Conservation (phyloP, 495 filamentous ascomycete genomes). For the Penicillium chermesinum region DNA sequence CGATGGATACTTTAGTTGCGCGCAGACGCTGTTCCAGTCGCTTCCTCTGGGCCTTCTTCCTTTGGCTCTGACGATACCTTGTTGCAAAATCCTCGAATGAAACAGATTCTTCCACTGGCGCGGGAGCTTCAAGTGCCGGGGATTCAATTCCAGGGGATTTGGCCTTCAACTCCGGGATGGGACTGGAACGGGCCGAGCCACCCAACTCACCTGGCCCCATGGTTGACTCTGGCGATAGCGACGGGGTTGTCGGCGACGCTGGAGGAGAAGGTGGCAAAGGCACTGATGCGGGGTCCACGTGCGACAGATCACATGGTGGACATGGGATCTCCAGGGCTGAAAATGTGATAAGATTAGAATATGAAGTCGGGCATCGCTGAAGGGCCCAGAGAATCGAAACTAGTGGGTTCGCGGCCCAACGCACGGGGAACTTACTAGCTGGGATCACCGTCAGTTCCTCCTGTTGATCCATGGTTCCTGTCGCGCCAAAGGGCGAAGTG, state of each 20-base stretch:
- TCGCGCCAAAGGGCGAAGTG: constrained; percentile 14
- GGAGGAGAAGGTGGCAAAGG: constrained; percentile 25
- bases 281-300: constrained; percentile 19
- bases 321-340: too few species aligned
- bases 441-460: constrained; percentile 29
- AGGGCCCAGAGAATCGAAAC: too few species aligned
- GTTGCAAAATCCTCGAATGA: constrained; percentile 43
- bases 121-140: constrained; percentile 1
- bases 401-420: background rate
- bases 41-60: constrained; percentile 38
- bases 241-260: constrained; percentile 15
- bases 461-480: constrained; percentile 35
- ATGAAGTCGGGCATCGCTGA: too few species aligned
- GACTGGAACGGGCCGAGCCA: constrained; percentile 35
- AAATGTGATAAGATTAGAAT: too few species aligned
- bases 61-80: constrained; percentile 39
- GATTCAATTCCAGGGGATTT: constrained; percentile 18
- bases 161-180: constrained; percentile 29
- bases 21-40: constrained; percentile 38
- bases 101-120: constrained; percentile 7
- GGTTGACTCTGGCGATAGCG: constrained; percentile 9
- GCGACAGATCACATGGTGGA: constrained; percentile 26
- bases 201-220: constrained; percentile 38
- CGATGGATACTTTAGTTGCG: constrained; percentile 58
- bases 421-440: constrained; percentile 25